Evolutionary conservation across 148 eudicot genomes (phyloP), one percentile per base, ranked within the genome.

Genomic region (Rhododendron ferrugineum): DNA sequence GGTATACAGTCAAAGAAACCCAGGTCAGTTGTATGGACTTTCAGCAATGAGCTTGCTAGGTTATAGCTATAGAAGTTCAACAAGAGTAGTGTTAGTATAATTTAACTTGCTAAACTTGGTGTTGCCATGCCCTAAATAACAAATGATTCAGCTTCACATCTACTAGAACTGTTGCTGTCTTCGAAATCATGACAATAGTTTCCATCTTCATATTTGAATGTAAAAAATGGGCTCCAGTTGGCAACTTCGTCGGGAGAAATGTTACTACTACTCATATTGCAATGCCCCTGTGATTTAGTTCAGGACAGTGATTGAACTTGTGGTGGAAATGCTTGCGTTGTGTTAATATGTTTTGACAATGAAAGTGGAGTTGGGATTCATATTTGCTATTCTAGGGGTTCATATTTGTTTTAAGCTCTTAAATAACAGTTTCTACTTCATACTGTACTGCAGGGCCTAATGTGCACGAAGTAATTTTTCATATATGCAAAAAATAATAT

Each of bases 1-100:
- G 98, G 85, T 96, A 94, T 79, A 96, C 98, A 0, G 98, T 96
- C 85, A 96, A 96, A 87, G 98, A 94, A 89, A 96, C 98, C n/a
- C 98, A 96, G 98, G 98, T 94, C 72, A 58, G 90, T 91, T 77
- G 3, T 56, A 15, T 23, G 79, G 46, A 20, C 52, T 72, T 72
- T 22, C 20, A 36, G 28, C 52, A 18, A 70, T 46, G 15, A 1
- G 46, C 34, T 73, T 72, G 66, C 15, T 36, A 36, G 37, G 46
- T 42, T 6, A 50, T 50, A 50, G 56, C 4, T 44, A 66, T 32
- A 18, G 32, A 46, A 2, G 44, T 50, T 72, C 28, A 34, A 23
- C 4, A 36, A 36, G 30, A 49, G 49, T 37, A 40, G 3, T 9
- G 36, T 46, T 46, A 15, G 32, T 49, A 49, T 83, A 30, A 23